Evolutionary conservation across 257 asterid genomes (phyloP).

Genomic region (Przewalskia tangutica): DNA sequence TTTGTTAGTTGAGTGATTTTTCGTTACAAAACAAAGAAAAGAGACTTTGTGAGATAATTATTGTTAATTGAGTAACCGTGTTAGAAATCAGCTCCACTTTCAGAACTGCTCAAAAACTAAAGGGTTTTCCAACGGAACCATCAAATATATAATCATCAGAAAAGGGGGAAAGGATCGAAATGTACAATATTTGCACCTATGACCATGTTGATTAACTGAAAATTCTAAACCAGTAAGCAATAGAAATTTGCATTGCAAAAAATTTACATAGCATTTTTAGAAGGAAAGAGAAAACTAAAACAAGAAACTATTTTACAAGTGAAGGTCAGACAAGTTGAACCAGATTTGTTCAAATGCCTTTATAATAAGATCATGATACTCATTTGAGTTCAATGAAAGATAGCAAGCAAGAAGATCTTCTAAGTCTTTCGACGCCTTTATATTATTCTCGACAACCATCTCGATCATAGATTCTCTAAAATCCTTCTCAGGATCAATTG

Average conservation of each 20-base stretch:
- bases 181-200: not conserved
- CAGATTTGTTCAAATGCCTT: constrained; percentile 83
- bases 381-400: constrained; percentile 62
- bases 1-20: too few relatives aligned
- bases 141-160: not conserved
- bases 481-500: constrained; percentile 75
- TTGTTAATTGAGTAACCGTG: too few relatives aligned
- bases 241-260: not conserved
- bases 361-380: constrained; percentile 62
- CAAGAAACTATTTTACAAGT: not conserved
- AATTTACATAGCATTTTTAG: not conserved
- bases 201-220: not conserved
- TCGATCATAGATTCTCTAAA: constrained; percentile 88
- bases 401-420: constrained; percentile 88
- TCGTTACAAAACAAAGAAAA: too few relatives aligned
- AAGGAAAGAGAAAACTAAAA: not conserved
- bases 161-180: not conserved
- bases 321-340: constrained; percentile 44
- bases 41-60: too few relatives aligned
- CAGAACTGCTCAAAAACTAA: not conserved
- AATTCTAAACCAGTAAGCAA: not conserved
- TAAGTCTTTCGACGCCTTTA: constrained; percentile 52
- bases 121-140: not conserved
- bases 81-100: not conserved
- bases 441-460: constrained; percentile 78